phyloP scores from a whole-genome alignment of 192 early-diverging fungal species.

The Allomyces arbusculus region DNA sequence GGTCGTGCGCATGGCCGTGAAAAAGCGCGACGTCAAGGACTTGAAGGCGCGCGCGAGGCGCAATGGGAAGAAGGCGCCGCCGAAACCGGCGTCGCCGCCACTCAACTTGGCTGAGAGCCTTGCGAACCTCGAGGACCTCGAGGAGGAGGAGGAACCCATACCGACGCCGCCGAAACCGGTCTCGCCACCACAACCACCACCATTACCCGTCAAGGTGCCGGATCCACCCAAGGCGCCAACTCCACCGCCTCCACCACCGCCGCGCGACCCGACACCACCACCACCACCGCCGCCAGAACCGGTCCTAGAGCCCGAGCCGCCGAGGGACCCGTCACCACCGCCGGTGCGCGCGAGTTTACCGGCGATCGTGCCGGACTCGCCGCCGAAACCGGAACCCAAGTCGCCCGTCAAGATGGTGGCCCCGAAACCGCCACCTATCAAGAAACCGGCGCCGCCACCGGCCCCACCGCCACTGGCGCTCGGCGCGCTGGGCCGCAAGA shows the following conservation, averaged over 20 bases:
- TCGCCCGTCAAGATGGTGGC: not conserved
- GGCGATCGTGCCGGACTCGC: not conserved
- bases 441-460: too few species aligned
- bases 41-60: too few species aligned
- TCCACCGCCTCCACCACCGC: not conserved
- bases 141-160: not conserved
- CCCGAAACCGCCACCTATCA: not conserved
- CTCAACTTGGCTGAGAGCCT: not conserved
- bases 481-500: too few species aligned
- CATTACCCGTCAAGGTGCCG: not conserved
- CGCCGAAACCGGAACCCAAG: not conserved
- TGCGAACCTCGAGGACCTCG: not conserved
- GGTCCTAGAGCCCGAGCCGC: not conserved
- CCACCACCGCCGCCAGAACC: not conserved
- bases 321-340: not conserved
- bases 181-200: not conserved
- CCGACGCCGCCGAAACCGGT: not conserved
- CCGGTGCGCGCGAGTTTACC: not conserved
- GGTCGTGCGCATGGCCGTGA: too few species aligned
- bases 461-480: too few species aligned
- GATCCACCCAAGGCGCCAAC: not conserved
- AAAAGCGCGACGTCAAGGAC: too few species aligned
- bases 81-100: not conserved
- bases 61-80: not conserved
- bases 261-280: not conserved